These are phyloP conservation scores for Funneliformis caledonium DNA, from an alignment of 371 early-diverging fungal species.

Conservation along the genomic window DNA sequence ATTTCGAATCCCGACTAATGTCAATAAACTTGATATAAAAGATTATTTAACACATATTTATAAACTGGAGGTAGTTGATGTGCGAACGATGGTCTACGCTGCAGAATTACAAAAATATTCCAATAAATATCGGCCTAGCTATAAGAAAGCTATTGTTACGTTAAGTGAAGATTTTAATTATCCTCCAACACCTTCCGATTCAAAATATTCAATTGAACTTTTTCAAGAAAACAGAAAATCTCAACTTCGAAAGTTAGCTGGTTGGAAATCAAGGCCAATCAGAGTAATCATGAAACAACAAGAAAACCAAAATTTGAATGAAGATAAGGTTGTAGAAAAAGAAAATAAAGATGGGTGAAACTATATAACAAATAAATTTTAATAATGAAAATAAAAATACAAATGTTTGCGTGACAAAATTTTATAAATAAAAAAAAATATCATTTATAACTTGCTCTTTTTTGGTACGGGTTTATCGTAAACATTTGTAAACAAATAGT, in stretches of 20 bases:
- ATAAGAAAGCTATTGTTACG: slow-evolving; percentile 94
- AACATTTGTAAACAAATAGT: slow-evolving; percentile 48
- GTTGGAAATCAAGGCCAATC: slow-evolving; percentile 28
- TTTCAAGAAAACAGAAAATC: slow-evolving; percentile 34
- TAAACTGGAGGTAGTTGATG: slow-evolving; percentile 80
- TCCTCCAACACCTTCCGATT: slow-evolving; percentile 68
- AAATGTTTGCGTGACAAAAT: not conserved
- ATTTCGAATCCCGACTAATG: slow-evolving; percentile 88
- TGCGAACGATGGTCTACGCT: slow-evolving; percentile 89
- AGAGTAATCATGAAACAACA: not conserved
- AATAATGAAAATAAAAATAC: not conserved
- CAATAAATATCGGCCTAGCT: slow-evolving; percentile 56
- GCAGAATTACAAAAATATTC: slow-evolving; percentile 58
- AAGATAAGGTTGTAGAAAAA: not conserved
- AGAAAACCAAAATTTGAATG: not conserved
- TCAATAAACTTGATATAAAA: slow-evolving; percentile 94
- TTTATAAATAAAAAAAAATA: not conserved
- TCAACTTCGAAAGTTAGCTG: not conserved
- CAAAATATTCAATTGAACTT: slow-evolving; percentile 42
- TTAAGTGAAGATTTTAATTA: slow-evolving; percentile 81
- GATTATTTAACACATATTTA: slow-evolving; percentile 89
- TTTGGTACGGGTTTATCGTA: slow-evolving; percentile 55
- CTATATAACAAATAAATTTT: not conserved
- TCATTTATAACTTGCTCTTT: slow-evolving; percentile 39
- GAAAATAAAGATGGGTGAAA: not conserved